phyloP scores from a whole-genome alignment of 1,139 yeast genomes.

The Kluyveromyces sp. region DNA sequence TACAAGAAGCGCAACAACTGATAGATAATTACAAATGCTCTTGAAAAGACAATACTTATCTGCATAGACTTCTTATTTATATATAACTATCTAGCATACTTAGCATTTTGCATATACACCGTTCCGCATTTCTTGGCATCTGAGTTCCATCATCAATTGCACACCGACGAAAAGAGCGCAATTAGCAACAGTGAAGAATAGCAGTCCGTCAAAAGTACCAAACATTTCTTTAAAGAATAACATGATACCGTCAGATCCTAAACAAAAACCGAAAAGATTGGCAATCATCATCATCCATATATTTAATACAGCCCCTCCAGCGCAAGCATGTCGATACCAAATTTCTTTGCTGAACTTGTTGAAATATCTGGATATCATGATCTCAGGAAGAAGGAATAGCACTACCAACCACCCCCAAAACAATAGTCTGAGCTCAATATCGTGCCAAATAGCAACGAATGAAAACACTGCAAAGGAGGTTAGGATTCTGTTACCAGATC shows the following conservation, averaged over 20 bases:
- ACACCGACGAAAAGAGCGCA: slow-evolving; percentile 69
- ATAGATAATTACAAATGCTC: too few relatives aligned
- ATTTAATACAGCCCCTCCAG: slow-evolving; percentile 78
- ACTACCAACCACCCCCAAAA: slow-evolving; percentile 97
- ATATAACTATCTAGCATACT: slow-evolving; percentile 2
- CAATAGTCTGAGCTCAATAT: slow-evolving; percentile 74
- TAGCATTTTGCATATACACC: slow-evolving; percentile 81
- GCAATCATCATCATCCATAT: slow-evolving; percentile 99
- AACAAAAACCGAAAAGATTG: slow-evolving; percentile 87
- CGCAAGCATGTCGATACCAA: slow-evolving; percentile 80
- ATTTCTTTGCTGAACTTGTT: slow-evolving; percentile 41
- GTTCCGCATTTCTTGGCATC: slow-evolving; percentile 76
- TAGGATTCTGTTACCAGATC: slow-evolving; percentile 57
- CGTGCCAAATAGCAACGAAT: slow-evolving; percentile 98
- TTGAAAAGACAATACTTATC: not conserved
- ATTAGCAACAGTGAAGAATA: slow-evolving; percentile 59
- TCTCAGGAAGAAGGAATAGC: slow-evolving; percentile 81
- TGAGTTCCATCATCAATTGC: slow-evolving; percentile 90
- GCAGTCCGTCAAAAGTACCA: slow-evolving; percentile 58
- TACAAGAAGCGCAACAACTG: slow-evolving; percentile 44
- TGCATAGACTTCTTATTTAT: not conserved
- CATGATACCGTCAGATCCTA: slow-evolving; percentile 79
- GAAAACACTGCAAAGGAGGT: slow-evolving; percentile 86
- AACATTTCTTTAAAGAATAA: slow-evolving; percentile 64
- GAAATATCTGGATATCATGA: slow-evolving; percentile 46